Conservation (phyloP, 2,329 filamentous ascomycete species). For the Magnaporthales sp. region DNA sequence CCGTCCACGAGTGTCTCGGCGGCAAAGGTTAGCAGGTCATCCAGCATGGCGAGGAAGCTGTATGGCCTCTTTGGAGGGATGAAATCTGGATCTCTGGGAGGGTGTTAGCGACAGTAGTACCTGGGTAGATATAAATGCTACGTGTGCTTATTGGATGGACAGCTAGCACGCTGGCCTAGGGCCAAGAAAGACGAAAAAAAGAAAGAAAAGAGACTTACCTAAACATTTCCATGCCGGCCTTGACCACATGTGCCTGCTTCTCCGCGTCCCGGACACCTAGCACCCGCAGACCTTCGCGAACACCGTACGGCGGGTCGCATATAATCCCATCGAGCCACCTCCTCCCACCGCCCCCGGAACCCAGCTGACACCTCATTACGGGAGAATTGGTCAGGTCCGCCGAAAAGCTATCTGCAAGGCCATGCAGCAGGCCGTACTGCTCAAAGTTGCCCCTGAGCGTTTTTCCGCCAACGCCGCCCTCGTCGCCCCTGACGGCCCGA, state of each 20-base stretch:
- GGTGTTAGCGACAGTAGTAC: background rate
- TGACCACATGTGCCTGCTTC: conserved; percentile 50
- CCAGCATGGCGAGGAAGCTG: conserved; percentile 81
- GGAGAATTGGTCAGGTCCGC: conserved; percentile 86
- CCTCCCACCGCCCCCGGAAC: conserved; percentile 14
- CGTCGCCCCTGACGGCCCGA: conserved; percentile 70
- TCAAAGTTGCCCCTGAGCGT: conserved; percentile 64
- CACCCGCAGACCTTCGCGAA: conserved; percentile 84
- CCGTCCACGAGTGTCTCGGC: conserved; percentile 65
- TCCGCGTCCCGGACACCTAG: conserved; percentile 66
- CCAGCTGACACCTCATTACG: conserved; percentile 38
- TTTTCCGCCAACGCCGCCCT: conserved; percentile 21
- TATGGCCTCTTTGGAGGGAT: conserved; percentile 88
- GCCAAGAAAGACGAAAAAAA: background rate
- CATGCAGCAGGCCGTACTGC: conserved; percentile 63
- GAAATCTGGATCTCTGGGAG: conserved; percentile 50
- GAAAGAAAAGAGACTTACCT: conserved; percentile 38
- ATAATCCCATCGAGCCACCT: conserved; percentile 79
- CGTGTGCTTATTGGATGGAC: background rate
- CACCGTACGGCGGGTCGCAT: conserved; percentile 93
- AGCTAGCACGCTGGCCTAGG: background rate
- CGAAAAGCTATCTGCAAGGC: conserved; percentile 71
- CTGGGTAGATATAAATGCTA: background rate
- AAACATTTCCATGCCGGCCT: conserved; percentile 62
- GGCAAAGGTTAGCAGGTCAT: conserved; percentile 82